Percentiles rank a stretch among this genome's conserved stretches.
These are phyloP conservation scores for Corinectria fuckeliana DNA, from an alignment of 2,329 filamentous ascomycete genomes.

Conservation along the genomic window DNA sequence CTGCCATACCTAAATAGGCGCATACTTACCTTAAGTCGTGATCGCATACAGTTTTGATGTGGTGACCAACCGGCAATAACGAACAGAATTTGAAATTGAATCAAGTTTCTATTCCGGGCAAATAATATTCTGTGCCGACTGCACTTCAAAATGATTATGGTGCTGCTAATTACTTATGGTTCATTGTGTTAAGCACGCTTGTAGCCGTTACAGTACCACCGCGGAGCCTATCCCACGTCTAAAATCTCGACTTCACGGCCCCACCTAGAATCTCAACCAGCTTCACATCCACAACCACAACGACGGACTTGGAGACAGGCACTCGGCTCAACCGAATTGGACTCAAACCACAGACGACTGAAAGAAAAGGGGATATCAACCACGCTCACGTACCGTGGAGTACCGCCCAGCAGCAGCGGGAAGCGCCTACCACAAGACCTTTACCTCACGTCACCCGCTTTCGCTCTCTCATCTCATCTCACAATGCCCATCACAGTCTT, in stretches of 20 bases:
- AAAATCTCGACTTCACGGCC: constrained; percentile 39
- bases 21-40: neutral
- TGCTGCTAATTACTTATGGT: neutral
- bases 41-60: neutral
- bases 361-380: neutral
- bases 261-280: constrained; percentile 40
- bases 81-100: neutral
- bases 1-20: no score
- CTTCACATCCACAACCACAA: constrained; percentile 25
- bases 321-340: neutral
- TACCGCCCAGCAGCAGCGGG: neutral
- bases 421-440: no score
- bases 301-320: constrained; percentile 6
- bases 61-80: neutral
- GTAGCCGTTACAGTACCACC: constrained; percentile 6
- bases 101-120: neutral
- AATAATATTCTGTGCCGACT: neutral
- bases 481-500: constrained; percentile 58
- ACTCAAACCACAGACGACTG: neutral
- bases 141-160: neutral
- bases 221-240: constrained; percentile 16
- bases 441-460: constrained; percentile 17
- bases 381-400: neutral
- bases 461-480: constrained; percentile 21
- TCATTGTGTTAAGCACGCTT: neutral